Base-by-base conservation (phyloP, 148 eudicot genomes). In the Limonium bicolor region DNA sequence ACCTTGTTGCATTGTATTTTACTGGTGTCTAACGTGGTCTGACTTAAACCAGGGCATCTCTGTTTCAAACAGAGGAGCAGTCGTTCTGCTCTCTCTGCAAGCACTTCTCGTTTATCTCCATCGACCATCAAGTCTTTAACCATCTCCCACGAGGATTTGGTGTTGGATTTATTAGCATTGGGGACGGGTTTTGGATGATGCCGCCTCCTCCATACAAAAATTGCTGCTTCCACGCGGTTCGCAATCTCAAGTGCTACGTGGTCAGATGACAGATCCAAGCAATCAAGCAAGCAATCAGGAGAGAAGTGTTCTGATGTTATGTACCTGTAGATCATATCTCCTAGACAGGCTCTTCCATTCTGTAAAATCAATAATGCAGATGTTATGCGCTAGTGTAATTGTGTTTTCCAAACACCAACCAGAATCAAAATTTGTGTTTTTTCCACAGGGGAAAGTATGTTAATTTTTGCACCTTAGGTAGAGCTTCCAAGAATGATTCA, bases 1-100 rank as follows among this genome's bases (percentile, higher is more conserved):
- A 82, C 94, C 94, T 68, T 84, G 73, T 84, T 84, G 65, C 48
- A 80, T 28, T 76, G 85, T 28, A 84, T 84, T 63, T 80, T 84
- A 65, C 58, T 71, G 43, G 82, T 64, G 52, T 84, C 95, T 35
- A 84, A 46, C 20, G 77, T 45, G 17, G 95, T 84, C 63, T 84
- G 95, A 6, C 78, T 71, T 21, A 84, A 77, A 29, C 79, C 79
- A 33, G 95, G 95, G 53, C 74, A 84, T 18, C 95, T 71, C 27
- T 73, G 82, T 46, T 77, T 84, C 58, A 80, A 64, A 71, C 77
- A 76, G 54, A 70, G 62, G 13, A 80, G 69, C 50, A 84, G 71
- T 61, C 66, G 61, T 64, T 76, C 90, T 12, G 90, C 95, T 74
- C 95, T 62, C 61, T 71, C 85, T 26, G 72, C 79, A 17, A 80